Percentiles rank a stretch among this genome's conserved stretches.
These are phyloP conservation scores for Calonectria fujianensis DNA, from an alignment of 2,329 filamentous ascomycete species.

Conservation along the genomic window DNA sequence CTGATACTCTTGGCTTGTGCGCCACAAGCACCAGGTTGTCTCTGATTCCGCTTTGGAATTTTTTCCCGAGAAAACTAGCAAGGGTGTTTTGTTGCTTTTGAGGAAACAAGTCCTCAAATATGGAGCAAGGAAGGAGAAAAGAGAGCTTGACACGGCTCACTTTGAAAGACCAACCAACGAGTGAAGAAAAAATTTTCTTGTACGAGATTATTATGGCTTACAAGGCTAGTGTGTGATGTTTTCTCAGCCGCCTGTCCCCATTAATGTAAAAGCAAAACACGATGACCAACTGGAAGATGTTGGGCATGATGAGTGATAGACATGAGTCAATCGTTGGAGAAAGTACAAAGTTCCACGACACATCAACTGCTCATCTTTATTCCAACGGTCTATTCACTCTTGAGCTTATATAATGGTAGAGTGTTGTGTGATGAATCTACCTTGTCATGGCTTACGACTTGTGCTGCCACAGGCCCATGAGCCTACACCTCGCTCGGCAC, in stretches of 20 bases:
- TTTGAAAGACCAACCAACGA: not conserved
- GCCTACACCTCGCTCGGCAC: too few species aligned
- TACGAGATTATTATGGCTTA: not conserved
- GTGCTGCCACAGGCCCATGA: too few species aligned
- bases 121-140: not conserved
- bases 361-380: not conserved
- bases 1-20: constrained; percentile 6
- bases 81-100: not conserved
- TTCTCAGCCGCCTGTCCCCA: not conserved
- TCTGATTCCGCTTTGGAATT: not conserved
- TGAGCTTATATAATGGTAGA: not conserved
- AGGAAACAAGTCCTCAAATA: not conserved
- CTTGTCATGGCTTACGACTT: not conserved
- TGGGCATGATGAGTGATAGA: not conserved
- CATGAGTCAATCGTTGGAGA: not conserved
- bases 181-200: not conserved
- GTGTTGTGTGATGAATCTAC: not conserved
- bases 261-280: not conserved
- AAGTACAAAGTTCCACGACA: not conserved
- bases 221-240: not conserved
- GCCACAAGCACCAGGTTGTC: constrained; percentile 1
- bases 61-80: constrained; percentile 16
- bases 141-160: not conserved
- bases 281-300: not conserved
- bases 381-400: not conserved